Evolutionary conservation across 495 filamentous ascomycete genomes (phyloP).

Genomic region (Penicillium goetzii): DNA sequence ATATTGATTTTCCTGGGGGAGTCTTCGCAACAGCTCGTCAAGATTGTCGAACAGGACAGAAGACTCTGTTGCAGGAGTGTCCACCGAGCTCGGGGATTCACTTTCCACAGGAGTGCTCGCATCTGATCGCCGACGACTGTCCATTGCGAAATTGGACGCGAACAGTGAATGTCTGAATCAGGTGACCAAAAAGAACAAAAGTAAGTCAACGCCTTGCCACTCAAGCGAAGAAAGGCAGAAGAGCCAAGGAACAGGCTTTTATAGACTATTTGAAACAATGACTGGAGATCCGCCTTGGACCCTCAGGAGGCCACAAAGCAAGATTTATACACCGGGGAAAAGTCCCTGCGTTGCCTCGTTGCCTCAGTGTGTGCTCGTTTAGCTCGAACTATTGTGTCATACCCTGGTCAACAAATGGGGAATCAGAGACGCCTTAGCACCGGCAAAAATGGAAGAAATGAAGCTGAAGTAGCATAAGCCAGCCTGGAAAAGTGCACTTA

Average conservation of each 20-base stretch:
- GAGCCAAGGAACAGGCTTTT: slow-evolving; percentile 7
- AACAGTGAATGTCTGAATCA: background rate
- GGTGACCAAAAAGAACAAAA: background rate
- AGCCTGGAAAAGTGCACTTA: slow-evolving; percentile 16
- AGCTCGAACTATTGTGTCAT: slow-evolving; percentile 23
- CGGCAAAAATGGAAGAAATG: slow-evolving; percentile 31
- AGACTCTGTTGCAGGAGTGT: slow-evolving; percentile 47
- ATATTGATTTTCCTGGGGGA: slow-evolving; percentile 41
- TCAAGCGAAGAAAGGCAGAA: background rate
- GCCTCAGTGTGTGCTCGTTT: slow-evolving; percentile 21
- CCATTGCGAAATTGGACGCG: slow-evolving; percentile 29
- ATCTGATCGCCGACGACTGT: slow-evolving; percentile 39
- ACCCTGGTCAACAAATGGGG: slow-evolving; percentile 18
- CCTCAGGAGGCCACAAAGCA: slow-evolving; percentile 12
- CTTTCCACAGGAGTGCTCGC: slow-evolving; percentile 41
- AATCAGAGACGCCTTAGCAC: slow-evolving; percentile 15
- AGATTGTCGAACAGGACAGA: slow-evolving; percentile 48
- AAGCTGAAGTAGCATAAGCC: slow-evolving; percentile 28
- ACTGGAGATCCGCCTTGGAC: slow-evolving; percentile 14
- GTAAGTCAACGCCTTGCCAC: background rate
- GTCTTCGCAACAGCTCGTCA: slow-evolving; percentile 40
- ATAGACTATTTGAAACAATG: slow-evolving; percentile 20
- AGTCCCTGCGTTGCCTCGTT: slow-evolving; percentile 19
- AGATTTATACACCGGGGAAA: slow-evolving; percentile 27
- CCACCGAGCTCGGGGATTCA: slow-evolving; percentile 38